phyloP scores from a whole-genome alignment of 441 rosid genomes.

The Gossypium schwendimanii region DNA sequence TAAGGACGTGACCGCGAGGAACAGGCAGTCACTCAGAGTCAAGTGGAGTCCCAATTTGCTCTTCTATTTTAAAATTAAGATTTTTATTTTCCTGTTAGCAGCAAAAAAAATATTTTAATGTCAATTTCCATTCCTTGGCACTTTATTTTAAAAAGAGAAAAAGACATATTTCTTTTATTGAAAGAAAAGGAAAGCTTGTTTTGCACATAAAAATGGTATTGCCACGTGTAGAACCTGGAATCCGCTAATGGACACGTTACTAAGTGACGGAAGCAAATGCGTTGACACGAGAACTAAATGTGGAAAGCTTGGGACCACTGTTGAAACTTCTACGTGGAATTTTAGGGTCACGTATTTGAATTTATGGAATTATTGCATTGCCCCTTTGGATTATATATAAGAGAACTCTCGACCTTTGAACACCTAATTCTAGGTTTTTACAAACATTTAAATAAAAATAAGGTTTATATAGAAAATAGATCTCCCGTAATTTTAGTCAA shows the following conservation, averaged over 20 bases:
- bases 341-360: background rate
- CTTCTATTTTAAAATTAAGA: background rate
- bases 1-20: slow-evolving; percentile 22
- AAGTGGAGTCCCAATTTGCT: background rate
- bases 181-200: background rate
- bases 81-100: background rate
- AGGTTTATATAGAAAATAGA: no score
- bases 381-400: background rate
- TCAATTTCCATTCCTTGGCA: background rate
- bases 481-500: no score
- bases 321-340: slow-evolving; percentile 8
- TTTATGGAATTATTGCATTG: background rate
- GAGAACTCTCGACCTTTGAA: background rate
- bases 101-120: background rate
- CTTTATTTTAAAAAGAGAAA: background rate
- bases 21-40: background rate
- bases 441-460: no score
- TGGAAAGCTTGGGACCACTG: background rate
- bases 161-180: no score
- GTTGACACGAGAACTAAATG: slow-evolving; percentile 7
- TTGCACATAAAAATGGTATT: background rate
- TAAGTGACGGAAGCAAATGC: background rate
- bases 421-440: background rate
- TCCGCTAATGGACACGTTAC: slow-evolving; percentile 15
- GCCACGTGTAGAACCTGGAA: slow-evolving; percentile 21